Conservation (phyloP, 306 rosid species). For the Corylus americana region DNA sequence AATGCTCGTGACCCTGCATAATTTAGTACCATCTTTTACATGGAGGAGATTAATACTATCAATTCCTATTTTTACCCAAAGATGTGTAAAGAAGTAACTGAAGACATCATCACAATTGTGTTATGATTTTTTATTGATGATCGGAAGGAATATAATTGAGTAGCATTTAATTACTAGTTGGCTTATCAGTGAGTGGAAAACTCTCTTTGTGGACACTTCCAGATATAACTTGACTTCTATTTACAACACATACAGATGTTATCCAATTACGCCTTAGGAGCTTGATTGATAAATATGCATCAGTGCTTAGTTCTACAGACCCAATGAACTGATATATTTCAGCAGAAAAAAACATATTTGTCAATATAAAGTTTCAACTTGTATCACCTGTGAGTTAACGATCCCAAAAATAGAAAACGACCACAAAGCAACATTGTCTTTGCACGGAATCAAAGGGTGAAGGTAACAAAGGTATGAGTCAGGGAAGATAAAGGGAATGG, state of each 20-base stretch:
- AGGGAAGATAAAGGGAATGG: background rate
- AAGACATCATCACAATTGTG: background rate
- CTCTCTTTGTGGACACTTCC: background rate
- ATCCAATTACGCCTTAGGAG: background rate
- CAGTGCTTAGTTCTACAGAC: background rate
- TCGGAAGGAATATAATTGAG: background rate
- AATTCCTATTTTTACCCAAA: background rate
- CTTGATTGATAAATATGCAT: background rate
- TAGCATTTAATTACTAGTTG: background rate
- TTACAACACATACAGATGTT: background rate
- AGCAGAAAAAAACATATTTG: background rate
- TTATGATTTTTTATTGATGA: background rate
- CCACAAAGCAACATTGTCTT: background rate
- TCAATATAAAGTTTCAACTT: background rate
- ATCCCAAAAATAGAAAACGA: background rate
- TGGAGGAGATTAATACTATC: background rate
- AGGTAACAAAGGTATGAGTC: background rate
- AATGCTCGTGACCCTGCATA: constrained; percentile 31
- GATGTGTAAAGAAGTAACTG: background rate
- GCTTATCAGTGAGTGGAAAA: background rate
- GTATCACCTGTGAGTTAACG: background rate
- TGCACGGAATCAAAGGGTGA: background rate
- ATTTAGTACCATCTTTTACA: background rate
- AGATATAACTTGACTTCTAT: background rate
- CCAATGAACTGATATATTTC: background rate